Conservation (phyloP, 129 eudicot genomes). For the Centaurea solstitialis region DNA sequence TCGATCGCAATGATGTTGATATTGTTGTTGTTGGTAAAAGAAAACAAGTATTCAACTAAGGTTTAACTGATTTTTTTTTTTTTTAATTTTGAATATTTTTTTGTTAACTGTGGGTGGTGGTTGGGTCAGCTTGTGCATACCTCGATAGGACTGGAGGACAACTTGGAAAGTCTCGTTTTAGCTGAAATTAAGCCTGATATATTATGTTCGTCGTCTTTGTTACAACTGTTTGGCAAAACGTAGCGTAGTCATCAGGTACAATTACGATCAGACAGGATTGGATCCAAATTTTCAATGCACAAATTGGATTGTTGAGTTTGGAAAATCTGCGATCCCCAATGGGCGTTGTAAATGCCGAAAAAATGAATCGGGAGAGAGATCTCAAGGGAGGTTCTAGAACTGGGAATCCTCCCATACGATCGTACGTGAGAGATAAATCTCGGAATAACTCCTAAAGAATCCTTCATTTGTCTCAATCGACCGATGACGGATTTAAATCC, state of each 20-base stretch:
- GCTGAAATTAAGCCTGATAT: not conserved
- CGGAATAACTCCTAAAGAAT: not conserved
- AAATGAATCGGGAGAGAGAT: too few relatives aligned
- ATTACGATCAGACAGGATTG: too few relatives aligned
- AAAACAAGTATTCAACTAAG: not conserved
- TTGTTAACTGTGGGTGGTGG: not conserved
- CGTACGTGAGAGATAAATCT: not conserved
- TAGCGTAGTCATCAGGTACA: too few relatives aligned
- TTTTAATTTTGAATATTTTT: not conserved
- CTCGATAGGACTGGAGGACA: too few relatives aligned
- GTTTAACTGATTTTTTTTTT: not conserved
- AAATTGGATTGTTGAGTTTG: too few relatives aligned
- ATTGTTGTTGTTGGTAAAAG: constrained; percentile 1
- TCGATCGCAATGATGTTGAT: constrained; percentile 1
- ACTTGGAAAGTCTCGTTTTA: not conserved
- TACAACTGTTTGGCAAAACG: too few relatives aligned
- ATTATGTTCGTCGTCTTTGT: not conserved
- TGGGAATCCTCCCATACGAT: too few relatives aligned
- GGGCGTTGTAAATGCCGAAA: too few relatives aligned
- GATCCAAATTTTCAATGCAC: too few relatives aligned
- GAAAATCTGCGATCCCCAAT: too few relatives aligned
- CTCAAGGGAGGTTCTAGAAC: too few relatives aligned
- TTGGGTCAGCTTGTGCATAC: too few relatives aligned
- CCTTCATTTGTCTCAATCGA: not conserved
- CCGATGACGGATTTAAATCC: not conserved